A percentile compares a stretch with the other conserved stretches of the same genome.
phyloP scores from a whole-genome alignment of 2,329 filamentous ascomycete genomes.

The Penicillium sp. region DNA sequence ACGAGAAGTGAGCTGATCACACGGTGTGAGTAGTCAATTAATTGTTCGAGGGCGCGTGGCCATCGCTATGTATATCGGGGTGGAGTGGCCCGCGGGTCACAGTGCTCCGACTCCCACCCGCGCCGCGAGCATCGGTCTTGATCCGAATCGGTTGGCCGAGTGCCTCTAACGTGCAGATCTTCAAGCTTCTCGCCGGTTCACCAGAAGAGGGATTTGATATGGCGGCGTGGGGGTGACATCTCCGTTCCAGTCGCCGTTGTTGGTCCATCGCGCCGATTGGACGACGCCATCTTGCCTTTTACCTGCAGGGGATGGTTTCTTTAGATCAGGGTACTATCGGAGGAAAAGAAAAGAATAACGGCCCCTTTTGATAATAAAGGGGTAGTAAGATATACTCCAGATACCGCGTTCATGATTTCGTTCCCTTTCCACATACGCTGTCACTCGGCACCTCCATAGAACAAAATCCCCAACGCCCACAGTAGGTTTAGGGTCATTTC shows the following conservation, averaged over 20 bases:
- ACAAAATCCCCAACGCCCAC: not conserved
- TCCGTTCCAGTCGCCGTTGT: not conserved
- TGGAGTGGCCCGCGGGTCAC: constrained; percentile 24
- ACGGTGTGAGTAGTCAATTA: not conserved
- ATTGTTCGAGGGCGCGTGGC: not conserved
- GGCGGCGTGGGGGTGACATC: constrained; percentile 1
- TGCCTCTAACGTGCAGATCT: not conserved
- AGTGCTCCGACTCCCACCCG: constrained; percentile 24
- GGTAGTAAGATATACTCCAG: not conserved
- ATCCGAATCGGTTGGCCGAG: constrained; percentile 12
- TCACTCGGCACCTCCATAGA: not conserved
- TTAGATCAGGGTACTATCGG: not conserved
- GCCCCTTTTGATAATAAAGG: not conserved
- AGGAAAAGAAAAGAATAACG: not conserved
- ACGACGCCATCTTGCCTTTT: not conserved
- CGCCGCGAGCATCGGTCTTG: constrained; percentile 9
- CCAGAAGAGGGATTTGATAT: not conserved
- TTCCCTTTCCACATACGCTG: not conserved
- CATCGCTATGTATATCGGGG: constrained; percentile 12
- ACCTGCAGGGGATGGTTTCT: not conserved
- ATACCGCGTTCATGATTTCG: not conserved
- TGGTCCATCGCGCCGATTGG: constrained; percentile 6
- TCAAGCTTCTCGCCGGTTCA: not conserved
- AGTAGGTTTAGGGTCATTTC: not conserved
- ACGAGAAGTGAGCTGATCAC: not conserved